Base-by-base conservation (phyloP, 306 rosid genomes). In the Luffa acutangula region DNA sequence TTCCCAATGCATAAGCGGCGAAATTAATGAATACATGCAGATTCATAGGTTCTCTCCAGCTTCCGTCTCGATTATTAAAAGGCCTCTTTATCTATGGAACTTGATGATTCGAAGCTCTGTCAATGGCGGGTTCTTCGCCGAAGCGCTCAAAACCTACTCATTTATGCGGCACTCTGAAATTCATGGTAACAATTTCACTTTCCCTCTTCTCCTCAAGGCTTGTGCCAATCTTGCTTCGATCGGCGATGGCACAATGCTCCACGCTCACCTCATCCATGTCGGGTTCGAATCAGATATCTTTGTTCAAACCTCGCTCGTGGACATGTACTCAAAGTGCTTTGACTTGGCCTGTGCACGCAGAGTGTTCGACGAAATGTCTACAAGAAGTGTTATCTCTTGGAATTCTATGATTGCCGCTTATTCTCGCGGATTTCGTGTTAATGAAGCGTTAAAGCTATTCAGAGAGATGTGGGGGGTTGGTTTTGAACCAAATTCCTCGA, bases 1-100 rank as follows among this genome's bases (percentile, higher is more conserved):
- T 70, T n/a, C 9, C 3, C 36, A 43, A 70, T 43, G 76, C 5
- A 45, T 9, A 31, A 45, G 39, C 37, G 33, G 34, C 15, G 15
- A 67, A 67, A 9, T 69, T n/a, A 9, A 21, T 21, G 13, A 46
- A 45, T 13, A 46, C 46, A 71, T 71, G 77, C 39, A 25, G 39
- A 43, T 43, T 70, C 76, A 45, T 78, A 12, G 86, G 80, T 43
- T 74, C 83, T 45, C 83, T 13, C 72, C 64, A 31, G 81, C 42
- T 59, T 37, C 77, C 60, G 84, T 49, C 64, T 66, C 18, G 25
- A 64, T 89, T 62, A 72, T 21, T 2, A n/a, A 67, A 76, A 82
- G 77, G 21, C 83, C 93, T 15, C 83, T 85, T 5, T 87, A 84
- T 81, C 78, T 79, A 39, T 89, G 93, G 91, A 87, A 87, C 79